Evolutionary conservation across 2,329 filamentous ascomycete species (phyloP), one percentile per base, ranked within the genome.

Genomic region (Trichoderma sp.): DNA sequence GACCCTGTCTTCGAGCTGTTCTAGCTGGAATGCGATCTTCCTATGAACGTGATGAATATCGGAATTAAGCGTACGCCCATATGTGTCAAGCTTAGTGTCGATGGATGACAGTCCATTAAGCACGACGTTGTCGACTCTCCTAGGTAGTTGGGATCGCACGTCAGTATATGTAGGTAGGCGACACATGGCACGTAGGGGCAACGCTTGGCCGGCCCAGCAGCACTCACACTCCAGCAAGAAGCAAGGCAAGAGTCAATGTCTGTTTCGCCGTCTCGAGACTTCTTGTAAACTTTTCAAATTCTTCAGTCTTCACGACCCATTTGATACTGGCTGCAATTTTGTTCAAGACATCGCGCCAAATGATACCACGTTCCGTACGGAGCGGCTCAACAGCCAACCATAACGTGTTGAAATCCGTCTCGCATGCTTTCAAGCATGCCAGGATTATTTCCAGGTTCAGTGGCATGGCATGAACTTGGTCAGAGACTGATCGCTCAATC

Each of bases 91-190:
- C 2, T 53, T 53, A 12, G 47, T 53, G 11, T 53, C n/a, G 47
- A 53, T 23, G 20, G 47, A 53, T 53, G 47, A 23, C 20, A 53
- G 3, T 53, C 7, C 47, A 2, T 53, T 5, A 23, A 53, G 47
- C 1, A 53, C 20, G 1, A 6, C 47, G 6, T 5, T 53, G 7
- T 53, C 47, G 13, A 53, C 20, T 53, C 47, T 53, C 47, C 47
- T 53, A 0, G n/a, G n/a, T n/a, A n/a, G 11, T 53, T 23, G 2
- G 1, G 1, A 53, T 2, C 3, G 0, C 20, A 12, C 13, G 47
- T 53, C 47, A 53, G 47, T 53, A n/a, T n/a, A n/a, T n/a, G n/a
- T n/a, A 23, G 4, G 4, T 53, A 23, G 4, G 4, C n/a, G 5
- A 11, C 1, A 13, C 3, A 53, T 23, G 3, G 11, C n/a, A 1